Evolutionary conservation across 495 filamentous ascomycete genomes (phyloP), one percentile per base, ranked within the genome.

Genomic region (Articulospora tetracladia): DNA sequence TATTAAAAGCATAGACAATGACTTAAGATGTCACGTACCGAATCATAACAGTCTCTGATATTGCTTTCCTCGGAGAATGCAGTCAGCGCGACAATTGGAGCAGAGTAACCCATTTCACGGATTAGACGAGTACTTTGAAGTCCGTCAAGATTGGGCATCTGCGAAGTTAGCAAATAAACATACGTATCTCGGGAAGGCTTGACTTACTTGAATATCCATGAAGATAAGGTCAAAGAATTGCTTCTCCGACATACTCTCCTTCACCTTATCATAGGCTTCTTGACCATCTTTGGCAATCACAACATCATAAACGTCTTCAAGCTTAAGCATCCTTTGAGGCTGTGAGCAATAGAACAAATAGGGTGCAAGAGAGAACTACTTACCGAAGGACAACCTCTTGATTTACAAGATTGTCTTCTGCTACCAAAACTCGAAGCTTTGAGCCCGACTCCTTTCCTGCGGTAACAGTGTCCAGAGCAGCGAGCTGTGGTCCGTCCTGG

Each of bases 101-200:
- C 88, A 22, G 82, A 85, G 69, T 93, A 97, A 13, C 93, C 93
- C 76, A 93, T 87, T 62, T 91, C 76, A 4, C 93, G 83, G 60
- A 96, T 96, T 17, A 94, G 78, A n/a, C 89, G 80, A 0, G 93
- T 96, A 49, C 87, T 92, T 70, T 96, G 84, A 24, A 96, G 79
- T 3, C 93, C 93, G 62, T 96, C 91, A 11, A 97, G 80, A 67
- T 93, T 93, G 19, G 93, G 93, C 93, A 97, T 97, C 78, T 93
- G 19, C 4, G 1, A 48, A 15, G 44, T 62, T 24, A 59, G 17
- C 2, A 60, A 49, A 49, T 11, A 22, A 3, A 3, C 28, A 55
- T 13, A 23, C n/a, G 23, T 30, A 53, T 49, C 63, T 60, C 23
- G 55, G 74, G 79, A 44, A 44, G 10, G 8, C 4, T 15, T 3